A percentile compares a stretch with the other conserved stretches of the same genome.
Conservation (phyloP, 176 grass and related monocot genomes). For the Dendrocalamus sinicus region DNA sequence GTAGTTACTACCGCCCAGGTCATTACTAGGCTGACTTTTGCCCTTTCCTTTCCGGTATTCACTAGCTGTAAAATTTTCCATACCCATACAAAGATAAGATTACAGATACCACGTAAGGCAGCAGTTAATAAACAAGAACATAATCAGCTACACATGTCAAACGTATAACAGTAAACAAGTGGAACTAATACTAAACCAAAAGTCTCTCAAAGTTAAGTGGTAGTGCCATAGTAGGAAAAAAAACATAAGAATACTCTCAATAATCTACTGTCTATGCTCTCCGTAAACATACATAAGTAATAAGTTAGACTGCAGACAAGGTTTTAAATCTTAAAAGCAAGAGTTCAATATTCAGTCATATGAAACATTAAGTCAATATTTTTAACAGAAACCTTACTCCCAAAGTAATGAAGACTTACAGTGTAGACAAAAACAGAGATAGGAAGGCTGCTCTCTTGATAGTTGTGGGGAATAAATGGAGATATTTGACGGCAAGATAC, state of each 20-base stretch:
- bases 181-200: neutral
- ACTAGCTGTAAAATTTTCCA: constrained; percentile 75
- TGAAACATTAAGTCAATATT: constrained; percentile 13
- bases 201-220: neutral
- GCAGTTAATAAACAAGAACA: constrained; percentile 7
- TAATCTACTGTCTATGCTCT: neutral
- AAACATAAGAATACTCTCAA: neutral
- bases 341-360: constrained; percentile 5
- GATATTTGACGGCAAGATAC: constrained; percentile 98
- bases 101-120: constrained; percentile 24
- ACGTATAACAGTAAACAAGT: neutral
- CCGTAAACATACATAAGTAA: neutral
- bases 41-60: constrained; percentile 91
- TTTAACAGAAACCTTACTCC: constrained; percentile 1
- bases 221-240: neutral
- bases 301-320: neutral
- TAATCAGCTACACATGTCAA: constrained; percentile 4
- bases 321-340: neutral
- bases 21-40: constrained; percentile 94
- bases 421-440: constrained; percentile 94
- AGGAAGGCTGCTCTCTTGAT: constrained; percentile 93
- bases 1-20: constrained; percentile 83
- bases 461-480: constrained; percentile 97
- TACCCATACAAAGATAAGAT: constrained; percentile 26
- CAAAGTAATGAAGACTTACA: constrained; percentile 58